Conservation (phyloP, 345 rosid species). For the Sisymbrium altissimum region DNA sequence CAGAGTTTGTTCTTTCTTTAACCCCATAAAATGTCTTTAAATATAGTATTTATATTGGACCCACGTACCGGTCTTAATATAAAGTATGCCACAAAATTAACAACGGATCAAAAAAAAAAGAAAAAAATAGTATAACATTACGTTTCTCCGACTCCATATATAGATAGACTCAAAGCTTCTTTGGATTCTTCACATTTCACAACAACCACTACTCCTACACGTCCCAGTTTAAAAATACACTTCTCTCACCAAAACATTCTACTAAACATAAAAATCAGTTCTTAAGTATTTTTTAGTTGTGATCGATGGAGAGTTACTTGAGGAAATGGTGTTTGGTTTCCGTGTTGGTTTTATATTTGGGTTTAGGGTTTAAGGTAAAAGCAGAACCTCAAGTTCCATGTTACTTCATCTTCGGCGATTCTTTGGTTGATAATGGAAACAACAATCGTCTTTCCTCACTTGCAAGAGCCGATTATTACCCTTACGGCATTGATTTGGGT, state of each 20-base stretch:
- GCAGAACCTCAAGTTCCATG: slow-evolving; percentile 72
- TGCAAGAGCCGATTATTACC: slow-evolving; percentile 71
- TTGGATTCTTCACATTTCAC: slow-evolving; percentile 23
- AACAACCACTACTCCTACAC: slow-evolving; percentile 17
- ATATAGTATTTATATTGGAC: slow-evolving; percentile 11
- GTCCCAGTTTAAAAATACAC: background rate
- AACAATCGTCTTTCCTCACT: slow-evolving; percentile 62
- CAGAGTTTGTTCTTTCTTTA: background rate
- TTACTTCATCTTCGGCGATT: slow-evolving; percentile 85
- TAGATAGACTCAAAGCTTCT: slow-evolving; percentile 27
- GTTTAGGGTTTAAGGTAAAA: slow-evolving; percentile 20
- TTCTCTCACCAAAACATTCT: background rate
- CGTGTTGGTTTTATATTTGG: slow-evolving; percentile 11
- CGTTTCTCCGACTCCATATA: slow-evolving; percentile 31
- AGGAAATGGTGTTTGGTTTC: slow-evolving; percentile 30
- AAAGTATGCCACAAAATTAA: background rate
- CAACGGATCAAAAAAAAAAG: too few relatives aligned
- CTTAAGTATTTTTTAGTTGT: background rate
- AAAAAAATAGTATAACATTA: background rate
- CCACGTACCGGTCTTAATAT: background rate
- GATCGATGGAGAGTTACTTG: slow-evolving; percentile 35
- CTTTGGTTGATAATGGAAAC: slow-evolving; percentile 90
- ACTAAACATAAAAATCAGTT: background rate
- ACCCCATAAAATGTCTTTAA: slow-evolving; percentile 6
- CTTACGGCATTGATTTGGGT: slow-evolving; percentile 78